phyloP scores from a whole-genome alignment of 441 rosid species.

The Mallotus repandus region DNA sequence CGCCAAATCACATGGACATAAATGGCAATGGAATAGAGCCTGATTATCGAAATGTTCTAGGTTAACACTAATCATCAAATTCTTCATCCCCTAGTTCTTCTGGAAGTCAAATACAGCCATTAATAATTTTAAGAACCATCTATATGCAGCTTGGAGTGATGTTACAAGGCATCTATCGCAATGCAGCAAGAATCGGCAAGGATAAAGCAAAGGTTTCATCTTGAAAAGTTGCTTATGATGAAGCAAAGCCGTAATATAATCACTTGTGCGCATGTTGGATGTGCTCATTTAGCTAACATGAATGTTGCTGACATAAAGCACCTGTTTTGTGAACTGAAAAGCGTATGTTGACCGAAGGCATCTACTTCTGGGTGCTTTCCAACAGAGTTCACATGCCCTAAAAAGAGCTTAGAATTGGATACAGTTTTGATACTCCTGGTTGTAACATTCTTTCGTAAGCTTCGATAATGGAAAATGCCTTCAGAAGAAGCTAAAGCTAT shows the following conservation, averaged over 20 bases:
- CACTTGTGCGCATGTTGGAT: not conserved
- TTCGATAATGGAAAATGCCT: not conserved
- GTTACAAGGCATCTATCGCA: conserved; percentile 50
- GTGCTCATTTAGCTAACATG: conserved; percentile 8
- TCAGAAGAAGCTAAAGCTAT: not conserved
- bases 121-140: conserved; percentile 15
- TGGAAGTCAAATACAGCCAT: conserved; percentile 1
- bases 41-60: conserved; percentile 66
- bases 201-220: conserved; percentile 34
- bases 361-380: conserved; percentile 10
- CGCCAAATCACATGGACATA: conserved; percentile 87
- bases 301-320: conserved; percentile 1
- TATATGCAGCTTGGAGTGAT: conserved; percentile 70
- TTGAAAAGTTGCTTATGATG: not conserved
- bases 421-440: not conserved
- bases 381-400: not conserved
- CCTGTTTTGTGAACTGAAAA: not conserved
- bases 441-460: not conserved
- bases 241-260: conserved; percentile 1
- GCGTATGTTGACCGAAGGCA: not conserved
- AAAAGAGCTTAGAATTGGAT: not conserved
- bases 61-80: conserved; percentile 33
- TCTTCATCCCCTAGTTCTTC: not conserved
- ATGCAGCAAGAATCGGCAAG: conserved; percentile 53
- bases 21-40: conserved; percentile 94